Base-by-base conservation (phyloP, 2,329 filamentous ascomycete species). In the Proliferodiscus dingleyae region DNA sequence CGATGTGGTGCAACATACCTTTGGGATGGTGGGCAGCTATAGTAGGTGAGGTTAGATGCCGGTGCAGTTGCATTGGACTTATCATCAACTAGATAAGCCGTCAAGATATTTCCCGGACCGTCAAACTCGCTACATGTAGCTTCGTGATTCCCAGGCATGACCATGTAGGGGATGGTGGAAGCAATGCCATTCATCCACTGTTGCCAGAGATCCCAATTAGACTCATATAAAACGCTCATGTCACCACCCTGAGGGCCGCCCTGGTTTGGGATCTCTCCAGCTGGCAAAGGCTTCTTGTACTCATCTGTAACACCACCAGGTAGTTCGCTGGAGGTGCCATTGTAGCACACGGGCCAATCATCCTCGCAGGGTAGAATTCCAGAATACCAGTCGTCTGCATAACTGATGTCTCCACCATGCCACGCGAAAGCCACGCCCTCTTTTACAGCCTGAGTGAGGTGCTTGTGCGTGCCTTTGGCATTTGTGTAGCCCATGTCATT, bases 201-300 rank as follows among this genome's bases (percentile, higher is more conserved):
- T 61, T 77, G 80, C 58, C 81, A 80, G 37, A 73, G 66, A 55
- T 80, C 75, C 2, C 78, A 63, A 49, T 80, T 80, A 13, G 75
- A 71, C 50, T 78, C 69, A 57, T 73, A 80, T 10, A 56, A 21
- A 5, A 49, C 45, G 28, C 49, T 53, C 51, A 52, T 52, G 37
- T 52, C 52, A 22, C 52, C 49, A 34, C 51, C 52, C 13, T 29
- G 56, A 70, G 79, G 24, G 71, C 75, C 39, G 74, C 64, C 34
- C 66, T 66, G 41, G 34, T 52, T 52, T 4, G 49, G 21, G 11
- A 50, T 40, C 21, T 54, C 52, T 10, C 74, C 73, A n/a, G 73
- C 65, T 3, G 74, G 52, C 1, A 73, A 50, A 55, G 78, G 78
- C 22, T 68, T 62, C 0, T 64, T 46, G 15, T 65, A 70, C 3